Percentiles rank a stretch among this genome's conserved stretches.
These are phyloP conservation scores for Fraxinus quadrangulata DNA, from an alignment of 257 asterid species.

Conservation along the genomic window DNA sequence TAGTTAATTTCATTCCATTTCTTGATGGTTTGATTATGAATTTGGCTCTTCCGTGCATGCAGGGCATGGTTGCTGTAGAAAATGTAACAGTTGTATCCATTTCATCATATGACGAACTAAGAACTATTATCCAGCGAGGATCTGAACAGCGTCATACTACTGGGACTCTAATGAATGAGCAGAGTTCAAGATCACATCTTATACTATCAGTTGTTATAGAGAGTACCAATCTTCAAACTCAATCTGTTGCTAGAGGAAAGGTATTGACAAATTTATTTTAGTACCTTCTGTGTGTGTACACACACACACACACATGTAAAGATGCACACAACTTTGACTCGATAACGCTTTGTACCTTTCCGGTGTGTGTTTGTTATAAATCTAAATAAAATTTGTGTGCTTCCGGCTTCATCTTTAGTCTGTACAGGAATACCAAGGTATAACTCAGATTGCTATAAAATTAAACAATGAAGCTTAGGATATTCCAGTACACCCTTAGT, in stretches of 20 bases:
- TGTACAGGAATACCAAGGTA: background rate
- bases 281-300: background rate
- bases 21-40: constrained; percentile 20
- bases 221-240: constrained; percentile 94
- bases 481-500: background rate
- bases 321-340: constrained; percentile 4
- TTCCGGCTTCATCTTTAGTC: background rate
- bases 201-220: constrained; percentile 86
- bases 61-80: constrained; percentile 97
- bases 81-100: constrained; percentile 68
- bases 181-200: constrained; percentile 96
- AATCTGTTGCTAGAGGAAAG: constrained; percentile 93
- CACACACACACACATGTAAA: constrained; percentile 1
- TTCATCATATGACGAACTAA: constrained; percentile 74
- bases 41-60: constrained; percentile 24
- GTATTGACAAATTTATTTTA: constrained; percentile 38
- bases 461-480: background rate
- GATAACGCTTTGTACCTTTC: background rate
- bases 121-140: constrained; percentile 67
- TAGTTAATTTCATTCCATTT: background rate
- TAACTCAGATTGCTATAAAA: background rate
- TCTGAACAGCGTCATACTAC: constrained; percentile 90
- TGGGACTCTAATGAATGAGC: constrained; percentile 87
- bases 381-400: background rate
- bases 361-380: constrained; percentile 8